Evolutionary conservation across 1,284 basidiomycete genomes (phyloP), one percentile per base, ranked within the genome.

Genomic region (Microbotryomycetes sp.): DNA sequence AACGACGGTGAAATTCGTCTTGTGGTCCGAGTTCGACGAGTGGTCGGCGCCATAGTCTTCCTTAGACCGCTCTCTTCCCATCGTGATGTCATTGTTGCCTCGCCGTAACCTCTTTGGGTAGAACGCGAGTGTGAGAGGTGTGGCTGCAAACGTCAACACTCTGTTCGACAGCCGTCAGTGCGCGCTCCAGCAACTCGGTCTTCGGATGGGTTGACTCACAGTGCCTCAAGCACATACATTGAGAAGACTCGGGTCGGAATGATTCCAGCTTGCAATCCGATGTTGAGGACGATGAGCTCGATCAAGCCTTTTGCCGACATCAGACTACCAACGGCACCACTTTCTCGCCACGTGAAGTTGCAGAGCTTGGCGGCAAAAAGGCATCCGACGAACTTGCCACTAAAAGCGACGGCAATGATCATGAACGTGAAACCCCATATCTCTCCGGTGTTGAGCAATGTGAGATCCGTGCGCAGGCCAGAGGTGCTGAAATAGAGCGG

Each of bases 251-350:
- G 72, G 36, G 75, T 81, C 26, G 87, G 83, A 58, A 97, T 80
- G 66, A 90, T 88, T 1, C 86, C 86, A 74, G 81, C 91, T 63
- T 81, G 74, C 2, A 90, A 80, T 66, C 91, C 92, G 69, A 94
- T 86, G 72, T 96, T 94, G 71, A 94, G 83, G 15, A 93, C 91
- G 67, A 94, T 92, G 50, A 93, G 82, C 75, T 92, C 58, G n/a
- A 66, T 51, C 49, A 66, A n/a, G n/a, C 45, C 45, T n/a, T 46
- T 46, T 15, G 15, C 15, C 15, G 45, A 46, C 91, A 96, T 93
- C 60, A 96, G 78, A 58, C 87, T 83, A 15, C 92, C 92, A 60
- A 96, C 86, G 2, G 92, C 89, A 26, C 19, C 54, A 58, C 56
- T 49, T 59, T 63, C n/a, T 56, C 58, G 26, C 58, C 28, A 50